phyloP scores from a whole-genome alignment of 352 stramenopile genomes.

The Salisapilia sapeloensis region DNA sequence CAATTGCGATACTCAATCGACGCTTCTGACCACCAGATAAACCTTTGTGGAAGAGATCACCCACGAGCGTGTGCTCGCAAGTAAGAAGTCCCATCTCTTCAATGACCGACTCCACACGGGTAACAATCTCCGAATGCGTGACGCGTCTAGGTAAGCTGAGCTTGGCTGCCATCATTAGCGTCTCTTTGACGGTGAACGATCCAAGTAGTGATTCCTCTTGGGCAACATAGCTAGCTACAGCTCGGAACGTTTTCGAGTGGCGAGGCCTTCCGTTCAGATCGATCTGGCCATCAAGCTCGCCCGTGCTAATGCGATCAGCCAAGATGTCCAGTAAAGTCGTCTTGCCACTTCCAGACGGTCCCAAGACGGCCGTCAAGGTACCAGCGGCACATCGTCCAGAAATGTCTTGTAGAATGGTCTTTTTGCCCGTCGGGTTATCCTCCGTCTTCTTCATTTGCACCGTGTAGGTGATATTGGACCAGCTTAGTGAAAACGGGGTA shows the following conservation, averaged over 20 bases:
- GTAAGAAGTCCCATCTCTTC: constrained; percentile 30
- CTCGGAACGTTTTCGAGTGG: constrained; percentile 15
- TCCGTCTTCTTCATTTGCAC: too few relatives aligned
- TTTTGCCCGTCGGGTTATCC: too few relatives aligned
- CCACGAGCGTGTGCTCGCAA: constrained; percentile 38
- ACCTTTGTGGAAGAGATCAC: constrained; percentile 58
- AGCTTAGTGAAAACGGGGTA: too few relatives aligned
- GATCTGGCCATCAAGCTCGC: constrained; percentile 19
- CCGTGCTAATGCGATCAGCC: constrained; percentile 32
- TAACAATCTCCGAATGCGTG: constrained; percentile 7
- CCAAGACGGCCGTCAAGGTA: constrained; percentile 6
- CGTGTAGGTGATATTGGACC: too few relatives aligned
- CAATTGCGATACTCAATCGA: constrained; percentile 59
- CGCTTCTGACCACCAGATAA: constrained; percentile 65
- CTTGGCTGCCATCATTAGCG: constrained; percentile 35
- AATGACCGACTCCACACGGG: constrained; percentile 24
- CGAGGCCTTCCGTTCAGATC: constrained; percentile 26
- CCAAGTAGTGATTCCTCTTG: constrained; percentile 46
- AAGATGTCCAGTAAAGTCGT: constrained; percentile 12
- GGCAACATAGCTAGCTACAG: constrained; percentile 39
- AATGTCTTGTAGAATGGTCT: constrained; percentile 10
- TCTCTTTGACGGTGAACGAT: constrained; percentile 52
- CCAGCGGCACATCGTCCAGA: constrained; percentile 5
- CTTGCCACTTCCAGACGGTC: constrained; percentile 7
- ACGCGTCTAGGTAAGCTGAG: constrained; percentile 27